Percentiles rank a stretch among this genome's conserved stretches.
Conservation (phyloP, 2,329 filamentous ascomycete species). For the Fusarium oxysporum region DNA sequence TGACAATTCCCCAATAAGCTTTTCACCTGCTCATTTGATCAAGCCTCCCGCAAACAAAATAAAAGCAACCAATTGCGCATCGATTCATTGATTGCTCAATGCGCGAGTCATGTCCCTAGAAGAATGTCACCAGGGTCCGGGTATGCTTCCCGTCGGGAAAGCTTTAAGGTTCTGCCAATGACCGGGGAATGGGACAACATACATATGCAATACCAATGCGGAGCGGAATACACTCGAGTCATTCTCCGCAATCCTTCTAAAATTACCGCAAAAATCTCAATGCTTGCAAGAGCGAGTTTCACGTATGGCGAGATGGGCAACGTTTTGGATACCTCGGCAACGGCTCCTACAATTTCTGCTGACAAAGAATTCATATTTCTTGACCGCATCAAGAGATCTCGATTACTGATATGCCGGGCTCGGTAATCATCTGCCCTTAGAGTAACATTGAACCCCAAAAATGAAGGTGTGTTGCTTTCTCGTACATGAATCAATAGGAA, state of each 20-base stretch:
- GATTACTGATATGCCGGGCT: not conserved
- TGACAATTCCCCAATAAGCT: not conserved
- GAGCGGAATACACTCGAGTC: not conserved
- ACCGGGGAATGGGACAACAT: no score
- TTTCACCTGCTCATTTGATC: not conserved
- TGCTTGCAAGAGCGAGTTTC: not conserved
- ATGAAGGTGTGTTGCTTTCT: not conserved
- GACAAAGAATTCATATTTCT: not conserved
- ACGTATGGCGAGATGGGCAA: not conserved
- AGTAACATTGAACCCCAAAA: accelerated
- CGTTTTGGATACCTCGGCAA: not conserved
- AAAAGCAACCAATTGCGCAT: not conserved
- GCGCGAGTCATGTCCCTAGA: not conserved
- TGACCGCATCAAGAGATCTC: not conserved
- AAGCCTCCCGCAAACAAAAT: not conserved
- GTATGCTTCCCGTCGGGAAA: not conserved
- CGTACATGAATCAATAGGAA: not conserved
- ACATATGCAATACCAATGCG: not conserved
- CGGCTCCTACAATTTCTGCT: accelerated
- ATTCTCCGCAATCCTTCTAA: not conserved
- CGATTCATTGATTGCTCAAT: not conserved
- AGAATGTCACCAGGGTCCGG: not conserved
- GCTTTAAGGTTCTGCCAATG: not conserved
- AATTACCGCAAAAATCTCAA: not conserved
- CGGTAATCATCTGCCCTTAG: not conserved